phyloP scores from a whole-genome alignment of 139 green algal species.

The Zygnema cylindricum region DNA sequence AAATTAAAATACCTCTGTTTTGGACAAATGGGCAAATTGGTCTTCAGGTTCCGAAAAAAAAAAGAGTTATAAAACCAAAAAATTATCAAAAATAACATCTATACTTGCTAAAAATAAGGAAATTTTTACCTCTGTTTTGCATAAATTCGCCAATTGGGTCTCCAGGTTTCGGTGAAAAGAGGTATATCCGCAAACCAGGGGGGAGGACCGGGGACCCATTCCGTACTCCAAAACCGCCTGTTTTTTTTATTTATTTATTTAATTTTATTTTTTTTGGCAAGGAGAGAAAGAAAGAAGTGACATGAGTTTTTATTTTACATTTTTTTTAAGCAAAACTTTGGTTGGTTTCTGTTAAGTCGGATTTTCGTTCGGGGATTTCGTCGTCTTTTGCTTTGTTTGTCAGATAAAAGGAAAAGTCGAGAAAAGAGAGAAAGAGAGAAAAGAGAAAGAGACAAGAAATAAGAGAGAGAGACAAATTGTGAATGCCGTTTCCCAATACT shows the following conservation, averaged over 20 bases:
- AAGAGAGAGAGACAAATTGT: no score
- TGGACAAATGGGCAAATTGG: background rate
- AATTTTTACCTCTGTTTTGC: slow-evolving; percentile 69
- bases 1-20: background rate
- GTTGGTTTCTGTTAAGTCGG: no score
- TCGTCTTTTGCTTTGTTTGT: no score
- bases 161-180: slow-evolving; percentile 81
- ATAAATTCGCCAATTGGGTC: slow-evolving; percentile 80
- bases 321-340: no score
- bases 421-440: no score
- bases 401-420: no score
- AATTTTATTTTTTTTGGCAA: no score
- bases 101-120: background rate
- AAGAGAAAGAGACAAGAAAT: no score
- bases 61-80: background rate
- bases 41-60: background rate
- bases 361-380: no score
- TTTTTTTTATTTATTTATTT: background rate
- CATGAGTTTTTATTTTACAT: no score
- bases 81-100: background rate
- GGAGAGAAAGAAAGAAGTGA: no score
- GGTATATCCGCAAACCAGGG: slow-evolving; percentile 88
- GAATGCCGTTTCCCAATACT: no score
- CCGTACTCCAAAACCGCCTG: slow-evolving; percentile 63
- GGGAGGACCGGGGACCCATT: slow-evolving; percentile 74